These are phyloP conservation scores for Stipa capillata DNA, from an alignment of 176 grass and related monocot genomes.

Conservation along the genomic window DNA sequence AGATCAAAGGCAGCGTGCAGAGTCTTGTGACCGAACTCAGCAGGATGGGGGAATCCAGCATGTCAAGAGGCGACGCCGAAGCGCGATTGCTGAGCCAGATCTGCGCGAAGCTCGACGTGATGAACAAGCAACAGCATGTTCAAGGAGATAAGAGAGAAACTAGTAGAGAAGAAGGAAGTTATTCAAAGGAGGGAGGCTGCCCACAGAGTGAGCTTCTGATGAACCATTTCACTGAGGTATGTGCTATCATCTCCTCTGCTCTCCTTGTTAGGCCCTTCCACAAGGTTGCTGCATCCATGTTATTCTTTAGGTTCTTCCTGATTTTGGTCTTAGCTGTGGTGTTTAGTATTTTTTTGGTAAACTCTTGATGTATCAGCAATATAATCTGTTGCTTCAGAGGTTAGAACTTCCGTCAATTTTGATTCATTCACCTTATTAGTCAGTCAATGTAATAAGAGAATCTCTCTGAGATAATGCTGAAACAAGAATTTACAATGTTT, in stretches of 20 bases:
- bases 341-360: too few species aligned
- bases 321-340: conserved; percentile 5
- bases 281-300: conserved; percentile 25
- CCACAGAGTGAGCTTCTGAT: conserved; percentile 21
- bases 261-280: conserved; percentile 9
- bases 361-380: neutral
- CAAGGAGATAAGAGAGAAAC: neutral
- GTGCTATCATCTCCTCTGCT: conserved; percentile 9
- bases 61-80: neutral
- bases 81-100: neutral
- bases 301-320: conserved; percentile 19
- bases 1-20: conserved; percentile 23
- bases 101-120: conserved; percentile 9
- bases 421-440: neutral
- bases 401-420: neutral
- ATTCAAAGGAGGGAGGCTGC: neutral
- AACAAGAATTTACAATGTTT: too few species aligned
- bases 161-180: conserved; percentile 10
- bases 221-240: conserved; percentile 43
- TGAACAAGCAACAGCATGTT: neutral
- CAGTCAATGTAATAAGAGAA: conserved; percentile 22
- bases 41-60: conserved; percentile 1
- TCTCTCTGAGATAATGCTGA: neutral
- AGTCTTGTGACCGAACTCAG: conserved; percentile 17
- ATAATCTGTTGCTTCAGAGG: neutral